These are phyloP conservation scores for Botrytis sinoallii DNA, from an alignment of 2,329 filamentous ascomycete species.

Conservation along the genomic window DNA sequence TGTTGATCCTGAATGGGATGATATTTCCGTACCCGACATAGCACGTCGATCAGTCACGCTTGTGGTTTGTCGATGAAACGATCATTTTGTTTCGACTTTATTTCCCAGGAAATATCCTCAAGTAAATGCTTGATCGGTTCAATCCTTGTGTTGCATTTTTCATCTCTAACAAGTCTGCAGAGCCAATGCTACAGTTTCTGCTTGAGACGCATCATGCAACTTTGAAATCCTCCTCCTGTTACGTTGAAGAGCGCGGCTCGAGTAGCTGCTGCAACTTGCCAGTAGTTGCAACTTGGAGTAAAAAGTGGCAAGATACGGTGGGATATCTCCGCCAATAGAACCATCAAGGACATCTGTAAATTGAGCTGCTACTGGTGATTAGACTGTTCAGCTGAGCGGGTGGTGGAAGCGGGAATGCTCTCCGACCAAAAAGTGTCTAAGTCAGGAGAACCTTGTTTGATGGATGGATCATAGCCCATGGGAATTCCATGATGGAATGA, in stretches of 20 bases:
- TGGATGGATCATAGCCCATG: neutral
- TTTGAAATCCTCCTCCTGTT: neutral
- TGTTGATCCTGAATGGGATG: neutral
- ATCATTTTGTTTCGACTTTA: neutral
- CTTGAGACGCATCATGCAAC: neutral
- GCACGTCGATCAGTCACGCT: slow-evolving; percentile 1
- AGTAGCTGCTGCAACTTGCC: neutral
- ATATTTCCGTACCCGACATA: neutral
- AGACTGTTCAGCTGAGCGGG: neutral
- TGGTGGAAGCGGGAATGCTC: neutral
- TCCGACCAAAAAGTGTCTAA: neutral
- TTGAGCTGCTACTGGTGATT: neutral
- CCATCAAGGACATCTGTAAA: neutral
- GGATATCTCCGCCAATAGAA: neutral
- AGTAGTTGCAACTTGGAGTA: neutral
- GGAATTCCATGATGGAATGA: neutral
- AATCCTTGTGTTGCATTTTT: neutral
- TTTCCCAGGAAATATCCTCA: neutral
- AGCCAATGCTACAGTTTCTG: neutral
- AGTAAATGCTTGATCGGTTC: neutral
- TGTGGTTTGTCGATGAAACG: neutral
- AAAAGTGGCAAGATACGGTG: neutral
- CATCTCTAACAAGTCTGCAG: neutral
- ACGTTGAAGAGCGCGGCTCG: neutral
- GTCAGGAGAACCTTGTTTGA: slow-evolving; percentile 10